Conservation (phyloP, 2,329 filamentous ascomycete genomes). For the Raffaelea deltoideospora region DNA sequence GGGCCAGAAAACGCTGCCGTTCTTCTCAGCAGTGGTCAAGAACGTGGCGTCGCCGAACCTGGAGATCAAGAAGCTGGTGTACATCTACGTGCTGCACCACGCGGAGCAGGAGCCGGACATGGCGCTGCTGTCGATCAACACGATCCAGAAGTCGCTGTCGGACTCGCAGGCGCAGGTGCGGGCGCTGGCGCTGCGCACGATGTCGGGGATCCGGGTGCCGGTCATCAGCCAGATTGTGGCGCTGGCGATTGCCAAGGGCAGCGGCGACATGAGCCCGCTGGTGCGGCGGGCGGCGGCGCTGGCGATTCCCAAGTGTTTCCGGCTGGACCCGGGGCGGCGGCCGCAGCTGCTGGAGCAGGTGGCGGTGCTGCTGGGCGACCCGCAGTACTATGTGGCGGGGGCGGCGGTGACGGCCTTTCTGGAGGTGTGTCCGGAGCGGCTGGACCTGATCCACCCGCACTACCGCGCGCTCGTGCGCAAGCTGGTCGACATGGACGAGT, state of each 20-base stretch:
- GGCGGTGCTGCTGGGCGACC: constrained; percentile 64
- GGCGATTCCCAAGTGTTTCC: constrained; percentile 91
- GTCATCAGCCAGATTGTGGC: constrained; percentile 97
- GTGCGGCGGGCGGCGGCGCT: constrained; percentile 87
- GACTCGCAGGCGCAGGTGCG: constrained; percentile 83
- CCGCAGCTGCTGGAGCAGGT: constrained; percentile 79
- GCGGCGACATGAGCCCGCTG: constrained; percentile 84
- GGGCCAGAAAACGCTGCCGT: constrained; percentile 72
- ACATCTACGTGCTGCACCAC: constrained; percentile 95
- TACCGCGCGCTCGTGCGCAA: constrained; percentile 78
- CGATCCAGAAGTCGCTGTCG: constrained; percentile 93
- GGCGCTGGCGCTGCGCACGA: constrained; percentile 83
- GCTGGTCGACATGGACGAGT: constrained; percentile 97
- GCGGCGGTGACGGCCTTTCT: constrained; percentile 81
- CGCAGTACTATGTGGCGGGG: constrained; percentile 92
- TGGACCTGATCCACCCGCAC: constrained; percentile 82
- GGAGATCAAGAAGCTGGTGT: constrained; percentile 95
- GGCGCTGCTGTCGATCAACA: constrained; percentile 91
- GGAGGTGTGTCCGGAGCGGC: constrained; percentile 73
- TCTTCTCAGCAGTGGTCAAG: constrained; percentile 97
- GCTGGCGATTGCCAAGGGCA: constrained; percentile 85
- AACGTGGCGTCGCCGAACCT: constrained; percentile 90
- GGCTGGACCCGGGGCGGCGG: constrained; percentile 70
- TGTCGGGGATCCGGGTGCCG: constrained; percentile 93
- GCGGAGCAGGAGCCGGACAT: constrained; percentile 93